Percentiles rank a stretch among this genome's conserved stretches.
phyloP scores from a whole-genome alignment of 257 asterid genomes.

The Solanum lycopersicoides region DNA sequence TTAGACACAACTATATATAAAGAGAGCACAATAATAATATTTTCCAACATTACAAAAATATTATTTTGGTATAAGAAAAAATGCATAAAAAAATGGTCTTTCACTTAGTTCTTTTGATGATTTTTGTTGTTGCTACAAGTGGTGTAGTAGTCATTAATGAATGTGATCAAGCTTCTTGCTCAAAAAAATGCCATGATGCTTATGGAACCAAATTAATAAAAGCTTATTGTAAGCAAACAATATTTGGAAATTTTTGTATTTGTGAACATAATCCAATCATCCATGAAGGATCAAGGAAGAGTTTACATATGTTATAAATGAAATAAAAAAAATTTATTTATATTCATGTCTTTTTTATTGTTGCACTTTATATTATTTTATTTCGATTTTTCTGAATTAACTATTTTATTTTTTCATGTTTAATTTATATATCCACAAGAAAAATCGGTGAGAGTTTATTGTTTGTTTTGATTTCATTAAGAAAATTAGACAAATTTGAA shows the following conservation, averaged over 20 bases:
- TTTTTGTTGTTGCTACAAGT: not conserved
- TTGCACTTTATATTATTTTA: no score
- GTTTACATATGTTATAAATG: not conserved
- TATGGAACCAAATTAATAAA: not conserved
- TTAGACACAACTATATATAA: not conserved
- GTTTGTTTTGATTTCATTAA: no score
- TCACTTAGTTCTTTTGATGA: not conserved
- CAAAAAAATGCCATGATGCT: not conserved
- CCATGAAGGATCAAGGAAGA: not conserved
- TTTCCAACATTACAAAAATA: not conserved
- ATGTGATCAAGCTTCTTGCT: not conserved
- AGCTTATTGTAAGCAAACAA: not conserved
- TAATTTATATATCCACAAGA: not conserved
- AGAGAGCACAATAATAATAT: not conserved
- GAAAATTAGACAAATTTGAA: no score
- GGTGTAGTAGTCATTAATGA: not conserved
- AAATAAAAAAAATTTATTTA: not conserved
- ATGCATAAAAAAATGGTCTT: not conserved
- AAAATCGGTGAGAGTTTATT: no score
- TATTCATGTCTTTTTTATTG: no score
- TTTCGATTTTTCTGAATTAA: no score
- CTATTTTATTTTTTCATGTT: not conserved
- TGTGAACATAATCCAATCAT: not conserved
- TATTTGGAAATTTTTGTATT: not conserved
- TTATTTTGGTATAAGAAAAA: not conserved